phyloP scores from a whole-genome alignment of 352 stramenopile species.

The Elongisporangium prolatum region DNA sequence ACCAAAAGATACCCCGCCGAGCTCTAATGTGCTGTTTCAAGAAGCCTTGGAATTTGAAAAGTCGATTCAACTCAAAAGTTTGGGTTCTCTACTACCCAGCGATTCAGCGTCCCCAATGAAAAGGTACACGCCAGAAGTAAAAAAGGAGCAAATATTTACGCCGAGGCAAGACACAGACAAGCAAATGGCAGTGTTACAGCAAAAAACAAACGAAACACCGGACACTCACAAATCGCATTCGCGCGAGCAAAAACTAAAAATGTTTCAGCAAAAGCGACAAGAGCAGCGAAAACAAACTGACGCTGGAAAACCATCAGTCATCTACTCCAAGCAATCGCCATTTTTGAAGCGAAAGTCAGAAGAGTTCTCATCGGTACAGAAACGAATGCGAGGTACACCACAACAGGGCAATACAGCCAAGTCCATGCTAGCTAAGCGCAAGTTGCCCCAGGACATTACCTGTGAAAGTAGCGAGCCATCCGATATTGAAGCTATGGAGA shows the following conservation, averaged over 20 bases:
- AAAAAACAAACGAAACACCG: constrained; percentile 27
- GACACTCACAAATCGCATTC: constrained; percentile 39
- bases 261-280: constrained; percentile 48
- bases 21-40: constrained; percentile 17
- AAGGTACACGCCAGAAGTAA: neutral
- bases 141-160: neutral
- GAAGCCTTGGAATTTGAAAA: constrained; percentile 34
- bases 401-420: constrained; percentile 1
- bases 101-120: neutral
- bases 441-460: neutral
- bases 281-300: constrained; percentile 56
- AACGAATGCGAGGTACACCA: constrained; percentile 31
- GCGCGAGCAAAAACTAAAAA: constrained; percentile 37
- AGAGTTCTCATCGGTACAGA: constrained; percentile 34
- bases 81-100: neutral
- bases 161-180: constrained; percentile 29
- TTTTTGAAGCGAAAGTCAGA: constrained; percentile 62
- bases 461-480: constrained; percentile 1
- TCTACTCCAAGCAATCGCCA: constrained; percentile 38
- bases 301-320: constrained; percentile 35
- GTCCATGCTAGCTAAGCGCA: neutral
- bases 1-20: constrained; percentile 11
- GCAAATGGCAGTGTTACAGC: constrained; percentile 35
- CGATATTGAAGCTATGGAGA: constrained; percentile 16
- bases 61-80: constrained; percentile 10